Evolutionary conservation across 1,284 basidiomycete genomes (phyloP).

Genomic region (Psilocybe mexicana): DNA sequence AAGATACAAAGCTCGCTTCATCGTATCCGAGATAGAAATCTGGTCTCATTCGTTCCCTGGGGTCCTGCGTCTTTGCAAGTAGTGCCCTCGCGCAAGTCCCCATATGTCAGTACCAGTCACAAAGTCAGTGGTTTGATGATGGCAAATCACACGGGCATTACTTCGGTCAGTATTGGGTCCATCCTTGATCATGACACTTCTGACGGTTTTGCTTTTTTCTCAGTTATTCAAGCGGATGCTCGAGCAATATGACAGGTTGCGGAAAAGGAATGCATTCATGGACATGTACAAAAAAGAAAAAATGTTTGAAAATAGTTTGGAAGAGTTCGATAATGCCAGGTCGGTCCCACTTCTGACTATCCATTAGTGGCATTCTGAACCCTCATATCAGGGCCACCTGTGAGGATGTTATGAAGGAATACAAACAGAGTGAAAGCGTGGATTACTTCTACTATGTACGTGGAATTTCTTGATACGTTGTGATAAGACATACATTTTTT

Average conservation of each 20-base stretch:
- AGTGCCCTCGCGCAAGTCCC: conserved; percentile 89
- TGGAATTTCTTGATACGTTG: background rate
- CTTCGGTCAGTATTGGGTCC: conserved; percentile 61
- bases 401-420: conserved; percentile 85
- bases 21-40: conserved; percentile 93
- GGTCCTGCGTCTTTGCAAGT: conserved; percentile 99
- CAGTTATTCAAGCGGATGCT: conserved; percentile 96
- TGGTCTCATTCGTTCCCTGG: conserved; percentile 99
- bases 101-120: conserved; percentile 88
- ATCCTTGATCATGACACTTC: conserved; percentile 1
- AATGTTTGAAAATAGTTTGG: conserved; percentile 80
- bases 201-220: background rate
- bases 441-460: conserved; percentile 78
- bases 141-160: conserved; percentile 97
- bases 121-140: conserved; percentile 98
- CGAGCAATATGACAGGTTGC: conserved; percentile 90
- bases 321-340: conserved; percentile 90
- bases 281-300: conserved; percentile 90
- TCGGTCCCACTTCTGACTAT: background rate
- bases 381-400: conserved; percentile 66
- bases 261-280: conserved; percentile 92
- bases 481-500: background rate
- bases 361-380: background rate
- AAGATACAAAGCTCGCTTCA: conserved; percentile 97
- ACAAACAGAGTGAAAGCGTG: conserved; percentile 89